phyloP scores from a whole-genome alignment of 768 basidiomycete genomes.

The Cystofilobasidium ferigula region DNA sequence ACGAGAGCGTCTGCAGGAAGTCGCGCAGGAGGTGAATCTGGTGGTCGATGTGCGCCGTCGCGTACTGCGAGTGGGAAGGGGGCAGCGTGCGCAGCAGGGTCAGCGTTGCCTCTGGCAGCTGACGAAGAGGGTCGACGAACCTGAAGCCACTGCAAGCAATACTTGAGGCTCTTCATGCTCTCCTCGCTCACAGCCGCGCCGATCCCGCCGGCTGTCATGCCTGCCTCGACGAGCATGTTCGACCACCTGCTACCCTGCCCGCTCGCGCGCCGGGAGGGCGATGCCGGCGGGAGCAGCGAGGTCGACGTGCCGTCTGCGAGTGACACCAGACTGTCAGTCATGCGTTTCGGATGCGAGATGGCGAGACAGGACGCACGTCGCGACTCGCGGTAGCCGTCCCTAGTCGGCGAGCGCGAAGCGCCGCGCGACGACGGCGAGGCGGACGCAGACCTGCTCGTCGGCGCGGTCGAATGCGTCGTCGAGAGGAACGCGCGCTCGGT shows the following conservation, averaged over 20 bases:
- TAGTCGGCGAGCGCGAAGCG: neutral
- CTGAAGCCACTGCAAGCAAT: conserved; percentile 79
- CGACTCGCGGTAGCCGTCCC: neutral
- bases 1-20: conserved; percentile 55
- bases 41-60: conserved; percentile 72
- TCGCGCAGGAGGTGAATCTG: conserved; percentile 75
- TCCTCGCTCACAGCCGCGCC: conserved; percentile 83
- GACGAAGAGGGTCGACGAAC: conserved; percentile 4
- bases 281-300: conserved; percentile 1
- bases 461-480: neutral
- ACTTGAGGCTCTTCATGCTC: conserved; percentile 72
- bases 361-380: no score
- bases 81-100: no score
- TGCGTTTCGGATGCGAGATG: neutral
- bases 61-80: conserved; percentile 63
- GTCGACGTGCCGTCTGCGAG: neutral
- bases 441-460: neutral
- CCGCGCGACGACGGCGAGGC: neutral
- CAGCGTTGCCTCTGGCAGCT: no score
- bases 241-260: conserved; percentile 53
- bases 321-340: neutral
- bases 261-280: neutral
- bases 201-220: conserved; percentile 48
- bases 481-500: neutral
- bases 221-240: conserved; percentile 69